Base-by-base conservation (phyloP, 208 protist species). In the Acanthamoeba castellanii region DNA sequence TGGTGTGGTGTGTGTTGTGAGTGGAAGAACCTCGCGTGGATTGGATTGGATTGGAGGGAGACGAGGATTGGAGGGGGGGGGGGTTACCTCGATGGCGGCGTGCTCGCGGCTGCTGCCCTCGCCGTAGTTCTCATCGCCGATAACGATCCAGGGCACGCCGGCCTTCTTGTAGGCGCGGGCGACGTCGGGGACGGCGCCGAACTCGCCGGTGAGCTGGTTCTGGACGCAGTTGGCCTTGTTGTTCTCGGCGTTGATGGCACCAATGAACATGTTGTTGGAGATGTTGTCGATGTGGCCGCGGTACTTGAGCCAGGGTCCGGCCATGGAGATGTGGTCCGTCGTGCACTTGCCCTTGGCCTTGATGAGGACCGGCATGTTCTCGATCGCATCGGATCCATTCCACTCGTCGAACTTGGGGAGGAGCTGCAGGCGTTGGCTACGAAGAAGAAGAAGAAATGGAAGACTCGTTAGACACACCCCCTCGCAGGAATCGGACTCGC, bases 241-340 rank as follows among this genome's bases (percentile, higher is more conserved):
- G 45, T 98, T 98, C 76, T 98, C 97, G 87, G 93, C 8, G 78
- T 98, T 98, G 64, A 97, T 96, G 34, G 97, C 98, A 66, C 97
- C 98, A 78, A 98, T 98, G 32, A 98, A 94, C 72, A 98, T 96
- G 94, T 99, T 99, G 97, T 99, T 98, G 47, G 96, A 97, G 81
- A 99, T 99, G 95, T 99, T 99, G 64, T 99, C 98, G 42, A 98
- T 95, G 93, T 98, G 98, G 72, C 98, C 98, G 93, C 98, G 96
- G 96, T 98, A 99, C 90, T 97, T 98, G 61, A 98, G 95, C 96
- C 96, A 97, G 66, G 96, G 95, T 52, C 97, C 97, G 55, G 98
- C 98, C 92, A 97, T 97, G 4, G 94, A 97, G 59, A 98, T 98
- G 95, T 98, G 98, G 95, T 98, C 98, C 27, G 98, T 99, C n/a